These are phyloP conservation scores for Saitozyma podzolica DNA, from an alignment of 768 basidiomycete species.

Conservation along the genomic window DNA sequence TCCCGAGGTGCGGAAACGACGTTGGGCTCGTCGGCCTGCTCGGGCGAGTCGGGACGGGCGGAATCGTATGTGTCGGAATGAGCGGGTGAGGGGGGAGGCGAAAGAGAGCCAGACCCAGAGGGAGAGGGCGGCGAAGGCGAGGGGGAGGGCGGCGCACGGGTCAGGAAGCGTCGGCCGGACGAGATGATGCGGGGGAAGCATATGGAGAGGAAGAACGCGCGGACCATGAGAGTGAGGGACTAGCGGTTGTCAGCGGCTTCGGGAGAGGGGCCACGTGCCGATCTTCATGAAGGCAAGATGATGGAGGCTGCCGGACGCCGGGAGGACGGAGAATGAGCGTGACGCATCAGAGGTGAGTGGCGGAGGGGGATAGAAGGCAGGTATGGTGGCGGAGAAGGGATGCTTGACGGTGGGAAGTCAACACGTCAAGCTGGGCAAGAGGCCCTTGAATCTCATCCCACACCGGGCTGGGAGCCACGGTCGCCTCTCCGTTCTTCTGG, in stretches of 20 bases:
- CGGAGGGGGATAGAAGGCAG: neutral
- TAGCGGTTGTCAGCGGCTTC: conserved; percentile 2
- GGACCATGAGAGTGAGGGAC: conserved; percentile 33
- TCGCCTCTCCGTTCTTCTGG: neutral
- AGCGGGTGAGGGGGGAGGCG: conserved; percentile 7
- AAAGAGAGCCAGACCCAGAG: no score
- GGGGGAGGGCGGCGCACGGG: conserved; percentile 3
- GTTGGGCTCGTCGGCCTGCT: conserved; percentile 27
- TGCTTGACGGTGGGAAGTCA: neutral
- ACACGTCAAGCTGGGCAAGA: neutral
- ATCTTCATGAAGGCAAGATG: no score
- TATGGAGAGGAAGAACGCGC: conserved; percentile 42
- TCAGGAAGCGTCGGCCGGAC: conserved; percentile 25
- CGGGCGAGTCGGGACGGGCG: conserved; percentile 20
- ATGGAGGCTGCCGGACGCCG: no score
- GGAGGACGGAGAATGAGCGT: no score
- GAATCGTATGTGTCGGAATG: conserved; percentile 12
- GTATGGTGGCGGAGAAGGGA: neutral
- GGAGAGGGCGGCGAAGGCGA: conserved; percentile 1
- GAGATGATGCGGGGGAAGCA: conserved; percentile 37
- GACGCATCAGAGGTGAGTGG: no score
- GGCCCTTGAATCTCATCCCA: neutral
- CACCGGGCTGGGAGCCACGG: neutral
- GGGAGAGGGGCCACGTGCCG: no score
- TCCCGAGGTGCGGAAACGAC: conserved; percentile 14